A percentile compares a stretch with the other conserved stretches of the same genome.
These are phyloP conservation scores for Phoma herbarum DNA, from an alignment of 2,329 filamentous ascomycete genomes.

Conservation along the genomic window DNA sequence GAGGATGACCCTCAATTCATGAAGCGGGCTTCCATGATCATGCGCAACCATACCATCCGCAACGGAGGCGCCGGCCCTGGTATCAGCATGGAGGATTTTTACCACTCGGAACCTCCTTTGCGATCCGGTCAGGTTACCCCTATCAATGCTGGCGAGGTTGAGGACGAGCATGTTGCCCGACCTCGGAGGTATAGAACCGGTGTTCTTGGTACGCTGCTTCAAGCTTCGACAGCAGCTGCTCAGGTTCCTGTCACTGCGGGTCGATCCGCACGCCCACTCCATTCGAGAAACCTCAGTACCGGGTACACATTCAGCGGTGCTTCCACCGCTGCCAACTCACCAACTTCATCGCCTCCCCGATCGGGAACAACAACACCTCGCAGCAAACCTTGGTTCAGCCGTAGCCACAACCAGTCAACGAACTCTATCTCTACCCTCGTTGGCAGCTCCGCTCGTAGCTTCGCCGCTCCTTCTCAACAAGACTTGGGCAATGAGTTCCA, in stretches of 20 bases:
- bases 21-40: conserved; percentile 53
- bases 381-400: conserved; percentile 50
- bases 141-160: conserved; percentile 58
- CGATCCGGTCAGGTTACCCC: conserved; percentile 61
- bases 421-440: conserved; percentile 56
- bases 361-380: conserved; percentile 56
- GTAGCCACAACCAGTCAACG: conserved; percentile 48
- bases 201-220: conserved; percentile 75
- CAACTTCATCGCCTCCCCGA: conserved; percentile 51
- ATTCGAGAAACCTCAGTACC: conserved; percentile 39
- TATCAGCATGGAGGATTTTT: conserved; percentile 41
- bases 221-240: conserved; percentile 46
- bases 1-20: conserved; percentile 46
- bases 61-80: conserved; percentile 23
- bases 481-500: conserved; percentile 55
- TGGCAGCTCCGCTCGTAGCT: conserved; percentile 54
- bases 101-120: conserved; percentile 40
- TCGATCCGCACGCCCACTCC: conserved; percentile 13
- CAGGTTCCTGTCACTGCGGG: conserved; percentile 20
- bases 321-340: conserved; percentile 49
- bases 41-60: conserved; percentile 46
- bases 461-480: conserved; percentile 53
- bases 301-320: conserved; percentile 42
- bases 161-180: conserved; percentile 70
- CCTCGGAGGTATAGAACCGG: conserved; percentile 76